Base-by-base conservation (phyloP, 2,329 filamentous ascomycete species). In the Parastagonospora avenae region DNA sequence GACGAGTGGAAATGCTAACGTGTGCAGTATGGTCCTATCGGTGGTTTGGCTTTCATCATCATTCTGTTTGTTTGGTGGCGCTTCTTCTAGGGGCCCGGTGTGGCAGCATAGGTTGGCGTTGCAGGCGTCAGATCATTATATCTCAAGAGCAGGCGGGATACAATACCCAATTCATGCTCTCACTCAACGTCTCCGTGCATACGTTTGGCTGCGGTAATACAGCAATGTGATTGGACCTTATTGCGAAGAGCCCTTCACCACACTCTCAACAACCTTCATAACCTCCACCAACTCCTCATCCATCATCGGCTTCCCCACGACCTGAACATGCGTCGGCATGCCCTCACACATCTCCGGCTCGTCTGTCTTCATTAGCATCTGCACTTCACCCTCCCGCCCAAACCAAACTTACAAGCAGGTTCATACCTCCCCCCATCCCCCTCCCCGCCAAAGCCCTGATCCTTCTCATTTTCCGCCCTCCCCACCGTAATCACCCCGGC, bases 21-120 rank as follows among this genome's bases (percentile, higher is more conserved):
- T 14, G 14, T 6, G 33, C 47, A 86, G 85, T 99, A 97, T 71
- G 94, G 92, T 1, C 94, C 94, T 2, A 87, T 97, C 75, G 93
- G 84, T 27, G 91, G 83, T 2, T 79, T 97, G 50, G 91, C 83
- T 2, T 80, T 96, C 50, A 85, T 97, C 57, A 87, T 97, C 54
- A 73, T 97, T 46, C 74, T 97, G 57, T 92, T 97, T 75, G 77
- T 97, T 55, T 95, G 89, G 83, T 93, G 91, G 89, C 86, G 92
- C 57, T 97, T 97, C 79, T 96, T 96, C 75, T 97, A 72, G 79
- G 42, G 2, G 39, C 10, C 27, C n/a, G 10, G 15, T 32, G 30
- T 30, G 10, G 12, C 10, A 19, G 32, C 15, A 19, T 24, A n/a
- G 9, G 11, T 33, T 30, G 31, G 36, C 43, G 38, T 51, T 51